These are phyloP conservation scores for Erigeron canadensis DNA, from an alignment of 129 eudicot species.

Conservation along the genomic window DNA sequence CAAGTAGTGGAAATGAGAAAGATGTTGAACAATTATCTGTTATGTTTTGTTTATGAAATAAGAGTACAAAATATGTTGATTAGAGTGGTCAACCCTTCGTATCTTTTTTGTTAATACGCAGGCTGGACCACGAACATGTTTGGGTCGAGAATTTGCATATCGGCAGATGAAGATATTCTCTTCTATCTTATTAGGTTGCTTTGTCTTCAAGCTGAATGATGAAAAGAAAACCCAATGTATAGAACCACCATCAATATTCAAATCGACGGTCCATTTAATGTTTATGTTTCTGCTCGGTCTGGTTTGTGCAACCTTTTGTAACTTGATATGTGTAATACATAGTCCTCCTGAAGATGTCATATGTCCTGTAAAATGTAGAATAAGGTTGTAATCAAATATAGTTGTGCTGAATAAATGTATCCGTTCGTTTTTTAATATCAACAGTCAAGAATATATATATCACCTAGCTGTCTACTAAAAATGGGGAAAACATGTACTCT, in stretches of 20 bases:
- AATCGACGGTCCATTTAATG: conserved; percentile 49
- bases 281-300: conserved; percentile 41
- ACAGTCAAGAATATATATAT: no score
- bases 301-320: conserved; percentile 1
- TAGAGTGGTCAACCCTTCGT: no score
- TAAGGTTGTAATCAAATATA: not conserved
- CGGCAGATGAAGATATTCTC: conserved; percentile 69
- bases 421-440: no score
- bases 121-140: conserved; percentile 70
- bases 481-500: no score
- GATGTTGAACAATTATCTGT: not conserved
- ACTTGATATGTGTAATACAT: not conserved
- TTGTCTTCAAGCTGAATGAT: conserved; percentile 47
- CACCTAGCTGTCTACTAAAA: no score
- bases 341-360: not conserved
- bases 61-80: not conserved
- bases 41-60: not conserved
- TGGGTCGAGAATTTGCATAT: conserved; percentile 71
- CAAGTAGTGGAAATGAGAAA: not conserved
- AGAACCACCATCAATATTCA: conserved; percentile 62
- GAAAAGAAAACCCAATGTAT: conserved; percentile 39
- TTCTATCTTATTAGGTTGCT: conserved; percentile 44
- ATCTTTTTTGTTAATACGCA: conserved; percentile 14
- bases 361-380: not conserved
- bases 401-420: not conserved